Evolutionary conservation across 768 basidiomycete genomes (phyloP).

Genomic region (Tremella fuciformis): DNA sequence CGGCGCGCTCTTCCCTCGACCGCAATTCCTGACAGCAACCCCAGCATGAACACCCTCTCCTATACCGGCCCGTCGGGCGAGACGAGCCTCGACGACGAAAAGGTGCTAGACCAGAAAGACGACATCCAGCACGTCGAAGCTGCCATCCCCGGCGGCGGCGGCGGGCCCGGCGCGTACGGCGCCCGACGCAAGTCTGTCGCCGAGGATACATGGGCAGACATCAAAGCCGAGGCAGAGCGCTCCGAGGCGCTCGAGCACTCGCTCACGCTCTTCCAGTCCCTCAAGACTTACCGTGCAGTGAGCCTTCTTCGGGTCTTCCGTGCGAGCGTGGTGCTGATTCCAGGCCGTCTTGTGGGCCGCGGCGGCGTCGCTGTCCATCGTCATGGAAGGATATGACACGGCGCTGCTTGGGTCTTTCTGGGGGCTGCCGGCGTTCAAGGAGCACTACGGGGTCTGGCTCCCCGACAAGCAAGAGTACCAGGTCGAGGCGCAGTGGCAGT

Average conservation of each 20-base stretch:
- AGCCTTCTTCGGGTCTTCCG: not conserved
- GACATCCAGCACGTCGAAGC: conserved; percentile 8
- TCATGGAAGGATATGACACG: conserved; percentile 11
- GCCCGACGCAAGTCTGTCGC: not conserved
- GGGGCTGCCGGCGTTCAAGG: conserved; percentile 10
- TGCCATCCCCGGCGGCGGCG: not conserved
- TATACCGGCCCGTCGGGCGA: too few relatives aligned
- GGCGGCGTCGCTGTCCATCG: not conserved
- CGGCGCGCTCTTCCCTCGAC: too few relatives aligned
- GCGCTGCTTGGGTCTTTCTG: conserved; percentile 9
- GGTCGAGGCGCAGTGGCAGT: conserved; percentile 49
- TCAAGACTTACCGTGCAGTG: conserved; percentile 8
- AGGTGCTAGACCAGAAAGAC: not conserved
- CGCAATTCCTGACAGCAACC: too few relatives aligned
- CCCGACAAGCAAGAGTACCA: conserved; percentile 25
- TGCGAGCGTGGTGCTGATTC: not conserved
- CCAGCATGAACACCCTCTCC: too few relatives aligned
- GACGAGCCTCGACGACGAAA: too few relatives aligned
- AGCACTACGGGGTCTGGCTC: conserved; percentile 11
- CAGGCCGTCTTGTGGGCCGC: conserved; percentile 10
- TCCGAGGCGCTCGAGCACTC: conserved; percentile 13
- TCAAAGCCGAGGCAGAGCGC: conserved; percentile 12
- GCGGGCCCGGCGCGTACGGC: not conserved
- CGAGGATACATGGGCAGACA: conserved; percentile 10
- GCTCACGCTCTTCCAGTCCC: conserved; percentile 6